Base-by-base conservation (phyloP, 2,329 filamentous ascomycete genomes). In the Ophiognomonia clavigignenti-juglandacearum region DNA sequence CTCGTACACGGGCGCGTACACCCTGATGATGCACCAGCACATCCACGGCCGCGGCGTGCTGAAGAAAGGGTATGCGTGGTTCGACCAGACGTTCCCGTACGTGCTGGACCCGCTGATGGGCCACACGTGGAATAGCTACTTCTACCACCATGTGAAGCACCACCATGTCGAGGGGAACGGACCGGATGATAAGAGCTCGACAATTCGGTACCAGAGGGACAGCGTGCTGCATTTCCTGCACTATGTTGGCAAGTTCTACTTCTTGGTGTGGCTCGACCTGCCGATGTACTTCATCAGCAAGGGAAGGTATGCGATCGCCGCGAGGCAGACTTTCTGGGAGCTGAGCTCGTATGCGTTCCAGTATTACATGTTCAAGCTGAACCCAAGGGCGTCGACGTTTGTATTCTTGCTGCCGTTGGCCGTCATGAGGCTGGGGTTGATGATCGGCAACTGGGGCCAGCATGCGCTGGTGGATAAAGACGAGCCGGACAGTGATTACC, bases 371-470 rank as follows among this genome's bases (percentile, higher is more conserved):
- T 75, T 74, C 48, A 65, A 60, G 6, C 63, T 74, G 39, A 78
- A 82, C 61, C 60, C 71, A 18, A 67, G 67, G 3, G 78, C 86
- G 0, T 78, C 84, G 0, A 59, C 79, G 5, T 88, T 85, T 56
- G 80, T 80, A 0, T 75, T 88, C 23, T 57, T 90, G 1, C 59
- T 89, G 2, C 87, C 87, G 0, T 71, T 91, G 18, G 54, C 77
- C 3, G 63, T 85, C 24, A 74, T 91, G 64, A 75, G 87, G 0
- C 56, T 88, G 16, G 86, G 82, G 0, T 64, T 92, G 53, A 92
- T 91, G 87, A 74, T 87, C 7, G 87, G 87, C 1, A 92, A 92
- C 60, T 92, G 86, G 85, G 87, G 85, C 4, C 87, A 92, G 61
- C 87, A 92, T 61, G 86, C 86, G 1, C 83, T 92, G 53, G 86